A percentile compares a stretch with the other conserved stretches of the same genome.
These are phyloP conservation scores for Lactarius vividus DNA, from an alignment of 768 basidiomycete genomes.

Conservation along the genomic window DNA sequence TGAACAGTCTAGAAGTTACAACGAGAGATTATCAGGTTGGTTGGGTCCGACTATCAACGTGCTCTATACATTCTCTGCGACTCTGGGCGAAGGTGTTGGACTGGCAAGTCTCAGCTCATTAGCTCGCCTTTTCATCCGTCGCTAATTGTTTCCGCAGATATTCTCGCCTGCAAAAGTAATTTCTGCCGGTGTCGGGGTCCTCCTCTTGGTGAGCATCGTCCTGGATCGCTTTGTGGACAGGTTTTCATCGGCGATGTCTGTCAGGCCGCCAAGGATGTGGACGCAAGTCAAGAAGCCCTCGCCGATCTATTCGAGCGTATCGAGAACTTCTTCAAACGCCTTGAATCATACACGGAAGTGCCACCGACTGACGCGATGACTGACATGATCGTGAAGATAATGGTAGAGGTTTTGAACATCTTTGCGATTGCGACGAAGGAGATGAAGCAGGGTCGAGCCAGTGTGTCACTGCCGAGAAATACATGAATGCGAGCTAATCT, in stretches of 20 bases:
- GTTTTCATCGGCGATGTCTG: not conserved
- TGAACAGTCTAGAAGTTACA: not conserved
- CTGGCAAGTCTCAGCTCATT: not conserved
- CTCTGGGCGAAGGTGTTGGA: not conserved
- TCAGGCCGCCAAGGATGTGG: not conserved
- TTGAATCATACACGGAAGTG: not conserved
- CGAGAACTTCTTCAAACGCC: slow-evolving; percentile 1
- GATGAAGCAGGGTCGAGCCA: not conserved
- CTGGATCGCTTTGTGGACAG: not conserved
- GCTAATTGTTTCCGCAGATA: not conserved
- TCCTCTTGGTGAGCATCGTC: not conserved
- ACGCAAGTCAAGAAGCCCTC: not conserved
- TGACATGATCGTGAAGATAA: not conserved
- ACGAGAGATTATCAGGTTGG: not conserved
- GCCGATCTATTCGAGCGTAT: not conserved
- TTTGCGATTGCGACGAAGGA: not conserved
- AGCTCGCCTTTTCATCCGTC: not conserved
- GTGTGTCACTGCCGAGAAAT: not conserved
- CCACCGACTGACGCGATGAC: not conserved
- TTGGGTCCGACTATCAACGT: not conserved
- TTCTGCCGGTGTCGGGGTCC: not conserved
- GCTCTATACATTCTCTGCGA: not conserved
- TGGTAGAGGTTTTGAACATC: not conserved
- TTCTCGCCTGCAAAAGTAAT: not conserved
- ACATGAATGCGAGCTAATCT: not conserved